Base-by-base conservation (phyloP, 768 basidiomycete species). In the Saitozyma podzolica region DNA sequence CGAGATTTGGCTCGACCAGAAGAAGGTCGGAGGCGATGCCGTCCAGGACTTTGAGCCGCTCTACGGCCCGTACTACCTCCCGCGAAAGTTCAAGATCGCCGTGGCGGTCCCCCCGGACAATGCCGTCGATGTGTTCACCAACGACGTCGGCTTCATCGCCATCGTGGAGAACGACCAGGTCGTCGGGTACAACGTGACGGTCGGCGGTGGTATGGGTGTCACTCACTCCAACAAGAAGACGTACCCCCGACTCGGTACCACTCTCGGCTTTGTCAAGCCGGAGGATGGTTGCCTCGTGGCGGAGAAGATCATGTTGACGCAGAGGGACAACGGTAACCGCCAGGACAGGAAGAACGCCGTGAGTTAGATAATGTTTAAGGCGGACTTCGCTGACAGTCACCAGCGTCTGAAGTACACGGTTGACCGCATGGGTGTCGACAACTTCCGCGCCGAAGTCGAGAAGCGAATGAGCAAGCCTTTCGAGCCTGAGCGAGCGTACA, bases 191-290 rank as follows among this genome's bases (percentile, higher is more conserved):
- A 96, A 99, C 76, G 93, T 99, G 56, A 81, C 88, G 14, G 83
- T 91, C 50, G 96, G 96, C 60, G 96, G 96, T 69, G 96, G 96
- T 54, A 99, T 99, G 96, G 96, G 96, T 80, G 96, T 97, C 50
- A 98, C 96, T 0, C 95, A 98, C 72, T 92, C 92, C 41, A 95
- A 92, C 84, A 98, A 97, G 84, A 94, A 96, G 83, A 99, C 96
- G 0, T 98, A 98, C 78, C 96, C 96, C 51, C 88, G 96, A 56
- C 80, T 88, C 50, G 92, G 86, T 39, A 88, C 88, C 72, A 81
- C 96, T 52, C 85, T 99, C 64, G 96, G 96, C 55, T 99, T 98
- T 84, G 92, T 92, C 73, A 90, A 89, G 1, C 82, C 86, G 6
- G 91, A 93, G 56, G 88, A 98, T 75, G 93, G 90, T 57, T 84